phyloP scores from a whole-genome alignment of 2,329 filamentous ascomycete genomes.

The Alternaria panax region DNA sequence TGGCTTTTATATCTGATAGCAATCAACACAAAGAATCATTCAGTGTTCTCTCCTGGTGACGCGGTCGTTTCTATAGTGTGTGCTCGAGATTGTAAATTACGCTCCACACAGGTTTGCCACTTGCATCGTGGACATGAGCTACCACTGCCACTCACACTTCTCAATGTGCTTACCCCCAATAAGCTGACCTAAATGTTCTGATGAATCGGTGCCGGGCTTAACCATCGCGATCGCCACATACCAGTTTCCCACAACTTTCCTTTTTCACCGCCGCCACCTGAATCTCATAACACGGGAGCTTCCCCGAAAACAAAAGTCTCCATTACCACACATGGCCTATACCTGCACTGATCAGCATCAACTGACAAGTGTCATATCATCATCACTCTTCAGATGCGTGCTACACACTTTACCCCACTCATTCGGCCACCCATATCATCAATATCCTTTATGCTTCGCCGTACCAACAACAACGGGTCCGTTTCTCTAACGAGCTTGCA shows the following conservation, averaged over 20 bases:
- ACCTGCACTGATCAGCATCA: not conserved
- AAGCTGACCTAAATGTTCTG: too few relatives aligned
- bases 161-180: too few relatives aligned
- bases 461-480: not conserved
- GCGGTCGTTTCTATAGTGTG: not conserved
- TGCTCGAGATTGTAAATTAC: not conserved
- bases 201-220: too few relatives aligned
- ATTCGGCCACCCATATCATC: not conserved
- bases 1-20: not conserved
- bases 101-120: too few relatives aligned
- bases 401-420: not conserved
- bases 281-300: not conserved
- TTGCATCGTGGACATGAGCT: too few relatives aligned
- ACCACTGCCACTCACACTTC: not conserved
- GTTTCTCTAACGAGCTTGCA: not conserved
- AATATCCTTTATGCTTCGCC: not conserved
- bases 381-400: not conserved
- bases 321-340: not conserved
- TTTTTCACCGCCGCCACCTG: too few relatives aligned
- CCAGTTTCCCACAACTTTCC: not conserved
- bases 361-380: not conserved
- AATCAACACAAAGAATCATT: not conserved
- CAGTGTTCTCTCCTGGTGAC: not conserved
- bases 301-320: not conserved
- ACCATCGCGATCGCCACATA: not conserved